Evolutionary conservation across 2,329 filamentous ascomycete genomes (phyloP).

Genomic region (Monilinia aucupariae): DNA sequence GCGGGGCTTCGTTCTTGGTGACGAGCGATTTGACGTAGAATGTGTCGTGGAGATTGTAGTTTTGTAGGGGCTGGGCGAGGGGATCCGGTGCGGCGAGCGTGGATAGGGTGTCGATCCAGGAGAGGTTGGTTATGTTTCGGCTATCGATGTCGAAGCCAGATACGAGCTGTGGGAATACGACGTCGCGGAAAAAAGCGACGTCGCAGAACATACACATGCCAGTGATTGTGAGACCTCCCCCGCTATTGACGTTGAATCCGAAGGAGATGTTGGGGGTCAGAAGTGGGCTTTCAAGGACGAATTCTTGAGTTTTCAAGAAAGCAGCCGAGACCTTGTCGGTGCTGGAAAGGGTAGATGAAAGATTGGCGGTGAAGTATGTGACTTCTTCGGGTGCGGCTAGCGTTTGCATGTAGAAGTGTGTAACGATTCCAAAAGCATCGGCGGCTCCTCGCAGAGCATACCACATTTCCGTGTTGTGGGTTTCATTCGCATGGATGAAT

Average conservation of each 20-base stretch:
- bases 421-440: constrained; percentile 36
- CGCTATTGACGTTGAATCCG: constrained; percentile 40
- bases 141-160: constrained; percentile 34
- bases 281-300: constrained; percentile 38
- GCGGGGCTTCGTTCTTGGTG: constrained; percentile 13
- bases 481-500: constrained; percentile 26
- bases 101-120: constrained; percentile 36
- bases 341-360: constrained; percentile 23
- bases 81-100: constrained; percentile 15
- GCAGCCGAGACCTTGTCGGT: constrained; percentile 23
- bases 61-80: constrained; percentile 36
- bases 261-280: constrained; percentile 40
- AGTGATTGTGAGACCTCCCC: constrained; percentile 34
- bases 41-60: constrained; percentile 38
- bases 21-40: constrained; percentile 32
- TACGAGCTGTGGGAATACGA: constrained; percentile 38
- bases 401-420: constrained; percentile 34
- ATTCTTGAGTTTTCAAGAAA: constrained; percentile 40
- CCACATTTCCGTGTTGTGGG: constrained; percentile 29
- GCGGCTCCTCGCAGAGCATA: constrained; percentile 35
- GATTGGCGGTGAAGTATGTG: constrained; percentile 25
- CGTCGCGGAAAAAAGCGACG: constrained; percentile 36
- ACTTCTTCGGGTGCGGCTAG: constrained; percentile 34
- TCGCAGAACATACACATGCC: constrained; percentile 40
- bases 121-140: constrained; percentile 25